Evolutionary conservation across 352 stramenopile genomes (phyloP).

Genomic region (Globisporangium spinosum): DNA sequence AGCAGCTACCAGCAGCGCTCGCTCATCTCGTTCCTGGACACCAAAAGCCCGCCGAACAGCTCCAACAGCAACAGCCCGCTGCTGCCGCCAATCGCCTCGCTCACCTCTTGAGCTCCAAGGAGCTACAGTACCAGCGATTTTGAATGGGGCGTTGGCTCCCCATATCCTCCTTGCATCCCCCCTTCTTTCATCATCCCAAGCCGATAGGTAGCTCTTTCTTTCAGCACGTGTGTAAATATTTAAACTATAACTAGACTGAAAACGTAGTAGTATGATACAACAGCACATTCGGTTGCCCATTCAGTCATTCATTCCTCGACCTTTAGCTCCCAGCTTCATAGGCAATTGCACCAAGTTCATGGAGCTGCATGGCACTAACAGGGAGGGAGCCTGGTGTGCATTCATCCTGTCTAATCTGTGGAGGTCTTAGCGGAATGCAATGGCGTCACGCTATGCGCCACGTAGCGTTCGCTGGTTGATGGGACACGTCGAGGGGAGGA

Average conservation of each 20-base stretch:
- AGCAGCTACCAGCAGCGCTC: not conserved
- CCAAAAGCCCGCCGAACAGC: conserved; percentile 2
- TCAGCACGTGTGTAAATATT: conserved; percentile 11
- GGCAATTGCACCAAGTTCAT: not conserved
- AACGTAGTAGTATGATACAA: conserved; percentile 8
- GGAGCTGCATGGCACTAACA: not conserved
- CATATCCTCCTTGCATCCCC: not conserved
- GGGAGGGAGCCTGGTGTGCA: not conserved
- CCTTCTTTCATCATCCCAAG: not conserved
- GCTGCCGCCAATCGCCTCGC: conserved; percentile 15
- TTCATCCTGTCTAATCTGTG: too few relatives aligned
- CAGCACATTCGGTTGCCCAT: not conserved
- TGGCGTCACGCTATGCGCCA: not conserved
- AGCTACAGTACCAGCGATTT: not conserved
- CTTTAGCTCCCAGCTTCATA: not conserved
- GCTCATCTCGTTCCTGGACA: conserved; percentile 16
- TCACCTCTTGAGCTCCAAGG: conserved; percentile 10
- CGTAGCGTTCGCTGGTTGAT: not conserved
- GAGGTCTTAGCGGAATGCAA: not conserved
- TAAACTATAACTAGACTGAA: conserved; percentile 12
- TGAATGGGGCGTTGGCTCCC: not conserved
- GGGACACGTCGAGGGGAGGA: not conserved
- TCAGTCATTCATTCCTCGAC: not conserved
- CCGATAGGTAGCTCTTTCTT: not conserved
- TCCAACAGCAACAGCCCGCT: not conserved